phyloP scores from a whole-genome alignment of 2,329 filamentous ascomycete genomes.

The Trichoderma polysporum region DNA sequence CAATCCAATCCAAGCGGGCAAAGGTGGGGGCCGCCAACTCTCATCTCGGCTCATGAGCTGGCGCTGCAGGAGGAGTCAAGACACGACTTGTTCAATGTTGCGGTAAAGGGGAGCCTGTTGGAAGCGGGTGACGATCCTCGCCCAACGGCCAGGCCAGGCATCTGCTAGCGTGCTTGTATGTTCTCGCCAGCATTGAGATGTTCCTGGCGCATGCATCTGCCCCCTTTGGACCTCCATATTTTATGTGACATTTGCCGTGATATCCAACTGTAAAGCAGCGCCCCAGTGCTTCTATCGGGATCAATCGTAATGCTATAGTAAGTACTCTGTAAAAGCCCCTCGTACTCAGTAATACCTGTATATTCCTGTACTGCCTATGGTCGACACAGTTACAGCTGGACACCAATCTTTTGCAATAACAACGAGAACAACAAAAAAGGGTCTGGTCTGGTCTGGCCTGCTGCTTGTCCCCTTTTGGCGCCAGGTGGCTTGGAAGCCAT shows the following conservation, averaged over 20 bases:
- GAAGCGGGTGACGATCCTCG: not conserved
- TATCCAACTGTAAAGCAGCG: not conserved
- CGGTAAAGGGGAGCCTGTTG: not conserved
- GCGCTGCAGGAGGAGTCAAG: conserved; percentile 12
- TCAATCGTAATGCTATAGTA: no score
- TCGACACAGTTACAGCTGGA: no score
- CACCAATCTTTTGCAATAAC: no score
- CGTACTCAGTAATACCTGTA: no score
- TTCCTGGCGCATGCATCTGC: not conserved
- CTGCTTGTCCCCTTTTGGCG: not conserved
- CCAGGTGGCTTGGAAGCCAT: not conserved
- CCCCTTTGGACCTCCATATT: no score
- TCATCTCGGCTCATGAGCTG: conserved; percentile 20
- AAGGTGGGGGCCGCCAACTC: conserved; percentile 9
- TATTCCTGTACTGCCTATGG: no score
- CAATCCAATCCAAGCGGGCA: not conserved
- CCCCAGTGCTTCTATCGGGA: no score
- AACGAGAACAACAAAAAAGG: no score
- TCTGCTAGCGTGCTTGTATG: conserved; percentile 1
- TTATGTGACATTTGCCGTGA: not conserved
- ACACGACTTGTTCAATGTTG: not conserved
- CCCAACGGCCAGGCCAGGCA: not conserved
- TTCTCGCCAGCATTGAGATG: not conserved
- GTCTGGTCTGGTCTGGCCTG: no score
- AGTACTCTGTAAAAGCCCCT: no score